Percentiles rank a stretch among this genome's conserved stretches.
phyloP scores from a whole-genome alignment of 805 yeast genomes.

The Grigorovia jiainica region DNA sequence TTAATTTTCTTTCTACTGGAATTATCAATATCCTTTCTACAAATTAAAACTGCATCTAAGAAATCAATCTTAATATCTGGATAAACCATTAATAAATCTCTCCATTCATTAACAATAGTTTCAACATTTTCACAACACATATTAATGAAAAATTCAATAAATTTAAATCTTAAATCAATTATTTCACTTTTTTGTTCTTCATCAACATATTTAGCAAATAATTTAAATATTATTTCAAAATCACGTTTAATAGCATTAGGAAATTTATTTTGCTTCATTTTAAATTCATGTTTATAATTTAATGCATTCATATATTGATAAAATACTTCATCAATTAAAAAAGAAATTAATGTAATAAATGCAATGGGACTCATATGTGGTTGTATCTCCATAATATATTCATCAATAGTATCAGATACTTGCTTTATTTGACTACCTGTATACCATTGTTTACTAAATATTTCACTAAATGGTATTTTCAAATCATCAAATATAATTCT shows the following conservation, averaged over 20 bases:
- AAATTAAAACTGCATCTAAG: conserved; percentile 51
- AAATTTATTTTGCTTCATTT: conserved; percentile 35
- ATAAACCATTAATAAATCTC: conserved; percentile 50
- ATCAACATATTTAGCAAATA: conserved; percentile 39
- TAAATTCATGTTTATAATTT: conserved; percentile 33
- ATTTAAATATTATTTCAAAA: conserved; percentile 43
- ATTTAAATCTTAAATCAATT: conserved; percentile 42
- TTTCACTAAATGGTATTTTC: conserved; percentile 45
- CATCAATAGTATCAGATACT: conserved; percentile 63
- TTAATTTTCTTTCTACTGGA: conserved; percentile 16
- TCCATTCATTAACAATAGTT: conserved; percentile 49
- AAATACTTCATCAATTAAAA: conserved; percentile 42
- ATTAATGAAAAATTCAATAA: conserved; percentile 56
- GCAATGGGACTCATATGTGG: conserved; percentile 43
- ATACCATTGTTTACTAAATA: conserved; percentile 68
- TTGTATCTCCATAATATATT: conserved; percentile 59
- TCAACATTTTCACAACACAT: conserved; percentile 39
- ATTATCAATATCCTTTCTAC: conserved; percentile 31
- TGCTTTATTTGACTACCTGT: conserved; percentile 47
- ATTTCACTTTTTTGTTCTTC: conserved; percentile 28
- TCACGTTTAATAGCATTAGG: conserved; percentile 51
- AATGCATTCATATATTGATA: conserved; percentile 41
- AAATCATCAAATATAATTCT: conserved; percentile 67
- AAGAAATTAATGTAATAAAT: conserved; percentile 45
- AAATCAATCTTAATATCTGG: conserved; percentile 72